Evolutionary conservation across 2,329 filamentous ascomycete genomes (phyloP), one percentile per base, ranked within the genome.

Genomic region (Aspergillus sp.): DNA sequence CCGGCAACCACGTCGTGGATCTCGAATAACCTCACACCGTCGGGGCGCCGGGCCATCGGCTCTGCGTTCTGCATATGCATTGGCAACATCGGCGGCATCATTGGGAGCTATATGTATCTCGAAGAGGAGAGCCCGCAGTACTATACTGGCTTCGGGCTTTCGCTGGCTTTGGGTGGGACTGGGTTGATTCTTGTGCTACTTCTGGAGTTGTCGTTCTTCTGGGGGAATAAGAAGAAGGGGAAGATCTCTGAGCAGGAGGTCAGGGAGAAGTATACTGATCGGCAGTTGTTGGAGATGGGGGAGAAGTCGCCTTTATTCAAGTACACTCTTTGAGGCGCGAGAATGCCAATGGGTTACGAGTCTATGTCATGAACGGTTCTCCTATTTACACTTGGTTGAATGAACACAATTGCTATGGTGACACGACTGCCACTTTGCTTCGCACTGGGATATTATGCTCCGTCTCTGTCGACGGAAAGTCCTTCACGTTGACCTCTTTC

Each of bases 291-390:
- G 51, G 65, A 71, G 14, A 54, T 76, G 63, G 74, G 74, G 4
- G 74, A 76, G 45, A 69, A 65, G 59, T 74, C 70, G 44, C 74
- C 74, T 0, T 67, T 75, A 34, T 76, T 71, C 52, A 72, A 68
- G 56, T 76, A 76, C 54, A 69, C 59, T 2, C 38, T 62, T 21
- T 64, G 52, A 38, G 17, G 14, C 23, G 13, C 25, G 9, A 29
- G 5, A 7, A 3, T 7, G 25, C 25, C 25, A 7, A 29, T 29
- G 1, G 1, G 25, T 29, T 29, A 29, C 11, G 25, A 29, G 25
- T 11, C 9, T 29, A 29, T 29, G 9, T 29, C 11, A 10, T 29
- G 25, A 29, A 29, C 7, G 6, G 2, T 7, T 29, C 11, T 3
- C 2, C 25, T 2, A 10, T 29, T 10, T 7, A 1, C 7, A 29